Evolutionary conservation across 2,329 filamentous ascomycete genomes (phyloP).

Genomic region (Clonostachys rhizophaga): DNA sequence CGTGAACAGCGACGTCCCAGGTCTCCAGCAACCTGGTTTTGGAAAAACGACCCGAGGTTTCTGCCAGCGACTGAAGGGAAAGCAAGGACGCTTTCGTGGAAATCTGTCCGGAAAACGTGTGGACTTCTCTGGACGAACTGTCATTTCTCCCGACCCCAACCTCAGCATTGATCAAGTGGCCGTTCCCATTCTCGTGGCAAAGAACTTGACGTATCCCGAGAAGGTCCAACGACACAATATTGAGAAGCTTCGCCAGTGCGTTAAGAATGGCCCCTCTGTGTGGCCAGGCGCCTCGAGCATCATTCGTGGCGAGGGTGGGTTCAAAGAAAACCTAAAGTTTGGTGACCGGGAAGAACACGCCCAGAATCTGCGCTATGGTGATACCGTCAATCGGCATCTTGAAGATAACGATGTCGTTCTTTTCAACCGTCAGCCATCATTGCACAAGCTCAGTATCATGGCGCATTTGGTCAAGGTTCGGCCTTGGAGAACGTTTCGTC

Average conservation of each 20-base stretch:
- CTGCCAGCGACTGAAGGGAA: conserved; percentile 92
- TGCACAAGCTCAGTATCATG: conserved; percentile 98
- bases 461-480: conserved; percentile 90
- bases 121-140: conserved; percentile 94
- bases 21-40: conserved; percentile 81
- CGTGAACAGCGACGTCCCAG: conserved; percentile 93
- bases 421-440: conserved; percentile 95
- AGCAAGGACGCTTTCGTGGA: conserved; percentile 94
- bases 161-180: conserved; percentile 90
- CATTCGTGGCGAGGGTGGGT: conserved; percentile 62
- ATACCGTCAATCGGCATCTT: conserved; percentile 89
- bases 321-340: conserved; percentile 71
- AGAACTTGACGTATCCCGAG: conserved; percentile 94
- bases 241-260: conserved; percentile 69
- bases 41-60: conserved; percentile 90
- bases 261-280: conserved; percentile 69
- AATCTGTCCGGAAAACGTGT: conserved; percentile 98
- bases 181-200: conserved; percentile 86
- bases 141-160: conserved; percentile 97
- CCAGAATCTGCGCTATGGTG: conserved; percentile 71
- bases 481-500: conserved; percentile 90
- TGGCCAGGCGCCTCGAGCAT: conserved; percentile 89
- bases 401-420: conserved; percentile 94
- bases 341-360: conserved; percentile 69
- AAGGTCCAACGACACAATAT: conserved; percentile 81